Evolutionary conservation across 805 yeast species (phyloP), one percentile per base, ranked within the genome.

Genomic region (Metschnikowia noctiluminum): DNA sequence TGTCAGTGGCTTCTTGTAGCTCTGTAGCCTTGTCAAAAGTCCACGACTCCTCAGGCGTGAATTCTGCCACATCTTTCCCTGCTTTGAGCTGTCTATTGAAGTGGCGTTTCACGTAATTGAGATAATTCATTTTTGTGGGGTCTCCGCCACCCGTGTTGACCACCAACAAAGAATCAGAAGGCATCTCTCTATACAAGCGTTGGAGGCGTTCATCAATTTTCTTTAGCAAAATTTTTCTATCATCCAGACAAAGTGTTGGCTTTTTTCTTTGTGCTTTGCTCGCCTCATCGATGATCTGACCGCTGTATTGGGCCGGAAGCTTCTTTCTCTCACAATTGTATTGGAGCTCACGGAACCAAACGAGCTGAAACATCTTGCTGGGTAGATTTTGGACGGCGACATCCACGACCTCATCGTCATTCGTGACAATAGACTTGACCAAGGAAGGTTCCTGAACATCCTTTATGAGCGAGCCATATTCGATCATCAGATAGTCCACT

Each of bases 91-190:
- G 70, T 49, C 68, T 61, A 51, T 76, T 76, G 50, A 71, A 80
- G 36, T 60, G 64, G 41, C 72, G 67, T 52, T 75, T 74, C 30
- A 74, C 55, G 10, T 61, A 60, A 42, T 77, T 78, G 38, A 89
- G 66, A 41, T 66, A 62, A 45, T 66, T 64, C 67, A 82, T 69
- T 43, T 72, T 76, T 9, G 74, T 63, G 2, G 83, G 79, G 57
- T 82, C 81, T 10, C 89, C 89, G 43, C 78, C 69, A 1, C 87
- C 89, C 0, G 88, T 75, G 56, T 81, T 71, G 1, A 89, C 59
- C 1, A 89, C 68, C 13, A 91, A 55, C 21, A 83, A 64, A 0
- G 96, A 77, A 34, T 82, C 76, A 2, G 68, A 65, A 0, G 96
- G 88, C 16, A 87, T 57, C 1, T 62, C 52, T 1, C 71, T 65